Conservation (phyloP, 768 basidiomycete genomes). For the Phaeotremella fagi region DNA sequence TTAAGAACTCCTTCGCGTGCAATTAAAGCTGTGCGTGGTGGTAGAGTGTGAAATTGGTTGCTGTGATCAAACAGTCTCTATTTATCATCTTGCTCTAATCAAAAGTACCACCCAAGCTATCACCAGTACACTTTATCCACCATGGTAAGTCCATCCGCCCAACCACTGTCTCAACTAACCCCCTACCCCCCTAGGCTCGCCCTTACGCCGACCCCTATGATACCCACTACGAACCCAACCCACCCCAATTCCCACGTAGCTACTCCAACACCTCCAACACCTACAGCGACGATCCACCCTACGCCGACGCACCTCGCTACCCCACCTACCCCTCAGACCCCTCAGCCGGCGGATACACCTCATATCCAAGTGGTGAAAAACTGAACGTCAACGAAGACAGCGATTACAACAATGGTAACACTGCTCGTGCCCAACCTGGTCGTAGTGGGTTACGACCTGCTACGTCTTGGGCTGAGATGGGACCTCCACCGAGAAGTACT, state of each 20-base stretch:
- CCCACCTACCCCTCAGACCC: slow-evolving; percentile 19
- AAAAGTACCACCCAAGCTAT: no score
- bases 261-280: background rate
- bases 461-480: slow-evolving; percentile 31
- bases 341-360: background rate
- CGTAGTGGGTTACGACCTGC: slow-evolving; percentile 24
- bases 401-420: slow-evolving; percentile 15
- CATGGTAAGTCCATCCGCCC: background rate
- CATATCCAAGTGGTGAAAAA: slow-evolving; percentile 29
- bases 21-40: no score
- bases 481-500: slow-evolving; percentile 41
- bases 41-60: no score
- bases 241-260: background rate
- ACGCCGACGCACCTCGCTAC: slow-evolving; percentile 19
- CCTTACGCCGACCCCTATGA: slow-evolving; percentile 8
- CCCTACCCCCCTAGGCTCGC: no score
- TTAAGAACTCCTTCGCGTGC: no score
- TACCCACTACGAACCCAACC: background rate
- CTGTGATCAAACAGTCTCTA: no score
- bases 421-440: slow-evolving; percentile 27
- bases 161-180: no score
- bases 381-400: slow-evolving; percentile 9
- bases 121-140: no score
- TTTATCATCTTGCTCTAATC: no score
- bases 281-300: slow-evolving; percentile 13